Evolutionary conservation across 352 stramenopile genomes (phyloP).

Genomic region (Globisporangium barbulae): DNA sequence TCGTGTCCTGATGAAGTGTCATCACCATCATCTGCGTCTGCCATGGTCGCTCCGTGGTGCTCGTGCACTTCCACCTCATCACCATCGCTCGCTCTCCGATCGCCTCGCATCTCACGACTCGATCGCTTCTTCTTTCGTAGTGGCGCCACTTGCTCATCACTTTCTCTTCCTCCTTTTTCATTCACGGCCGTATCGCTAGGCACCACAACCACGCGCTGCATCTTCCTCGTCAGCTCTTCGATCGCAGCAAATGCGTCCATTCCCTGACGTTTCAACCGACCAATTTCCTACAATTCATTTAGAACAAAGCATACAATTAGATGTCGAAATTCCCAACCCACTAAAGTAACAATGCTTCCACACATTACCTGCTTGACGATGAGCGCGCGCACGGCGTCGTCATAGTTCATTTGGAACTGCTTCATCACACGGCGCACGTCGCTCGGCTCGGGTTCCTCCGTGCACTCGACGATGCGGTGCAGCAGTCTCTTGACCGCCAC

Average conservation of each 20-base stretch:
- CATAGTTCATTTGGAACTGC: conserved; percentile 86
- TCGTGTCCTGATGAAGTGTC: background rate
- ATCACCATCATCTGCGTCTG: background rate
- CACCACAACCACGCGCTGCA: conserved; percentile 39
- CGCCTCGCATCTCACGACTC: conserved; percentile 9
- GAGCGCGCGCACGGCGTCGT: conserved; percentile 77
- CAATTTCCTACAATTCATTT: conserved; percentile 51
- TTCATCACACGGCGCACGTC: conserved; percentile 78
- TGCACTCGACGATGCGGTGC: conserved; percentile 69
- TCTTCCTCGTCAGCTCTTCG: conserved; percentile 79
- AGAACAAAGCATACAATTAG: background rate
- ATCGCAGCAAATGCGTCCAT: conserved; percentile 85
- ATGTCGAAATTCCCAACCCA: background rate
- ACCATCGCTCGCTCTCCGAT: background rate
- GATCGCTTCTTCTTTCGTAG: conserved; percentile 10
- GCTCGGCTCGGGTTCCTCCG: conserved; percentile 46
- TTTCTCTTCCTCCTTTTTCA: conserved; percentile 12
- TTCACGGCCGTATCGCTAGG: conserved; percentile 9
- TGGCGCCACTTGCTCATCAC: conserved; percentile 2
- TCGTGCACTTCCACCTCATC: too few species aligned
- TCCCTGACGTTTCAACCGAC: conserved; percentile 63
- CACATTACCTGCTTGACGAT: conserved; percentile 74
- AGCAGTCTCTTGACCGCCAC: conserved; percentile 73
- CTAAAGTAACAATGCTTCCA: background rate
- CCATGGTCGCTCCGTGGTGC: background rate